phyloP scores from a whole-genome alignment of 805 yeast genomes.

The Candida jianshihensis region DNA sequence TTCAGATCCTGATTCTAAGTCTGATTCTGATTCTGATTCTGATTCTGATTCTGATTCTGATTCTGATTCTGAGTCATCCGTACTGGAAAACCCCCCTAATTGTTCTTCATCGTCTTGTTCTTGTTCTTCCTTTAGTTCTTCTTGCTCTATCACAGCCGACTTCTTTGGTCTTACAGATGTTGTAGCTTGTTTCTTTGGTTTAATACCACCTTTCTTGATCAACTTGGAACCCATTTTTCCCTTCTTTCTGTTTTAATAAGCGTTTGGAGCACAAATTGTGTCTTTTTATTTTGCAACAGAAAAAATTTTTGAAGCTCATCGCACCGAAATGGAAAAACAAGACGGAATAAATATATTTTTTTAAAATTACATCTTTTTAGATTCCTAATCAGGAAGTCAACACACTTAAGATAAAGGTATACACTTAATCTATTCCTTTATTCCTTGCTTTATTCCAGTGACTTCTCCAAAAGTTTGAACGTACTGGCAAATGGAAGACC shows the following conservation, averaged over 20 bases:
- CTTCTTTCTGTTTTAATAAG: background rate
- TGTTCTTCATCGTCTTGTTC: slow-evolving; percentile 2
- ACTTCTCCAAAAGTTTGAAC: slow-evolving; percentile 33
- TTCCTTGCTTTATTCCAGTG: background rate
- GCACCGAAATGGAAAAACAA: no score
- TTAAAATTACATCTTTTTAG: background rate
- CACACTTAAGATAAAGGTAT: no score
- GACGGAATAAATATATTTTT: no score
- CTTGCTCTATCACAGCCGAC: slow-evolving; percentile 6
- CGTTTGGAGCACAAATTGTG: background rate
- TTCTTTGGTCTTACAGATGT: no score
- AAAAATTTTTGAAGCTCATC: slow-evolving; percentile 12
- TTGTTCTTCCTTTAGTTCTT: slow-evolving; percentile 17
- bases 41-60: background rate
- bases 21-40: background rate
- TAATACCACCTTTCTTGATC: slow-evolving; percentile 13
- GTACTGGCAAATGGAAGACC: slow-evolving; percentile 74
- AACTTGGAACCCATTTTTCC: slow-evolving; percentile 12
- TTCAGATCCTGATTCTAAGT: slow-evolving; percentile 23
- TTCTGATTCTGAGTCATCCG: slow-evolving; percentile 5
- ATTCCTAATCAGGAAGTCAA: background rate
- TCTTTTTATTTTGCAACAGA: background rate
- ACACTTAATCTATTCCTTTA: background rate
- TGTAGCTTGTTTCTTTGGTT: slow-evolving; percentile 13
- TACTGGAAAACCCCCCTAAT: slow-evolving; percentile 12